Percentiles rank a stretch among this genome's conserved stretches.
Evolutionary conservation across 441 rosid species (phyloP).

Genomic region (Jatropha podagrica): DNA sequence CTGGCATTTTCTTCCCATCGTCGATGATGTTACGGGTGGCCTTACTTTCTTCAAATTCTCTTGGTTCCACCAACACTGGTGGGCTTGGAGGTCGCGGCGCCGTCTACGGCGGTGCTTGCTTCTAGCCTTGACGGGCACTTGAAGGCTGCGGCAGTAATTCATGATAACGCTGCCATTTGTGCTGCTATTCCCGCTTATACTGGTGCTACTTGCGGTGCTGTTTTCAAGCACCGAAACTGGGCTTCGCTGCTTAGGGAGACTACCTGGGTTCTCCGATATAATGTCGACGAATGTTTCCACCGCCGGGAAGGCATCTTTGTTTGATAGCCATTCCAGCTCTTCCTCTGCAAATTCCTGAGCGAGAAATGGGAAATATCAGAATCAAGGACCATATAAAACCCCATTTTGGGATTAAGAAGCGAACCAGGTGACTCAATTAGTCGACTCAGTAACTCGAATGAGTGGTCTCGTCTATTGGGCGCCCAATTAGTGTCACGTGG

Average conservation of each 20-base stretch:
- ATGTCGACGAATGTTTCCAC: constrained; percentile 60
- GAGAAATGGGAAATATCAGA: neutral
- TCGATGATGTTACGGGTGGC: constrained; percentile 4
- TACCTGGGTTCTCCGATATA: constrained; percentile 32
- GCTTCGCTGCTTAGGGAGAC: constrained; percentile 45
- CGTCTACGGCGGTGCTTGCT: constrained; percentile 54
- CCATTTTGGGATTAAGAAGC: neutral
- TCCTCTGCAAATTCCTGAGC: constrained; percentile 65
- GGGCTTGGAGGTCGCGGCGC: constrained; percentile 36
- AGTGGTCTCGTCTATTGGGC: neutral
- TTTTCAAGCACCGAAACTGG: constrained; percentile 71
- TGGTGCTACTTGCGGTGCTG: constrained; percentile 40
- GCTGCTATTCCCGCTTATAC: constrained; percentile 15
- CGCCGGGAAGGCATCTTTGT: constrained; percentile 74
- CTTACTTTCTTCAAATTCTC: constrained; percentile 19
- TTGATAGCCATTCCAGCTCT: constrained; percentile 80
- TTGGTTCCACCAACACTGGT: constrained; percentile 35
- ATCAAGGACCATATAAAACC: neutral
- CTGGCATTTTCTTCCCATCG: constrained; percentile 68
- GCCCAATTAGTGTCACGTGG: constrained; percentile 6
- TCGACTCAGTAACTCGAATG: constrained; percentile 23
- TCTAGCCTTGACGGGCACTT: constrained; percentile 56
- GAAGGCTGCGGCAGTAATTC: constrained; percentile 43
- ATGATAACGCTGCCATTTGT: constrained; percentile 23
- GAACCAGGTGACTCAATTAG: constrained; percentile 30